Evolutionary conservation across 116 monocot species (phyloP), one percentile per base, ranked within the genome.

Genomic region (Trichopus zeylanicus): DNA sequence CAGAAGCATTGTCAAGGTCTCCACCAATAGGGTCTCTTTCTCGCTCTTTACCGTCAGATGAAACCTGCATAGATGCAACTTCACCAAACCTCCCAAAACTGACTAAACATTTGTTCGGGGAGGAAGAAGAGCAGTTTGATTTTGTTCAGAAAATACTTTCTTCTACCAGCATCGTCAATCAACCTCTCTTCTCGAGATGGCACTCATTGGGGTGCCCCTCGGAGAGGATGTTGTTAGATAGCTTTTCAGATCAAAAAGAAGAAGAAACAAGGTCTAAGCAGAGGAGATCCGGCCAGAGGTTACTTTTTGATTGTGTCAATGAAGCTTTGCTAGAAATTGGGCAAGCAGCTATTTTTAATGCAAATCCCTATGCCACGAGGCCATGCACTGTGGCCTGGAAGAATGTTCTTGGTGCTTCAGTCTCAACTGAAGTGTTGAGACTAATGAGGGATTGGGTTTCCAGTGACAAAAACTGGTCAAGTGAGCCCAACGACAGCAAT

Each of bases 301-400:
- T 85, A 28, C 67, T 85, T 2, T 85, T 85, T 28, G 85, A 85
- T 47, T 70, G 70, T 33, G 68, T 74, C 28, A 85, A 85, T 69
- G 55, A 51, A 25, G 70, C 77, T 16, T 37, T 85, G 29, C 27
- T 73, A 38, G 69, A 79, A 7, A 66, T 84, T 25, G 68, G 65
- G 15, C 37, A 35, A 24, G 20, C 19, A 47, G 27, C 57, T 25
- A 35, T 76, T 32, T 5, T 64, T 11, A 19, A 12, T 46, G 59
- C 49, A 12, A 72, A 63, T 31, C 86, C 78, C 46, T 70, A 61
- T 62, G 33, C 62, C n/a, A n/a, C 62, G 1, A 37, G 62, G 26
- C 6, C 59, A 39, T 62, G 32, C 31, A 5, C n/a, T n/a, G 59
- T 51, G 60, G 29, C 31, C 46, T 13, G 19, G 26, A 69, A 62